Evolutionary conservation across 2,329 filamentous ascomycete species (phyloP), one percentile per base, ranked within the genome.

Genomic region (Clarireedia paspali): DNA sequence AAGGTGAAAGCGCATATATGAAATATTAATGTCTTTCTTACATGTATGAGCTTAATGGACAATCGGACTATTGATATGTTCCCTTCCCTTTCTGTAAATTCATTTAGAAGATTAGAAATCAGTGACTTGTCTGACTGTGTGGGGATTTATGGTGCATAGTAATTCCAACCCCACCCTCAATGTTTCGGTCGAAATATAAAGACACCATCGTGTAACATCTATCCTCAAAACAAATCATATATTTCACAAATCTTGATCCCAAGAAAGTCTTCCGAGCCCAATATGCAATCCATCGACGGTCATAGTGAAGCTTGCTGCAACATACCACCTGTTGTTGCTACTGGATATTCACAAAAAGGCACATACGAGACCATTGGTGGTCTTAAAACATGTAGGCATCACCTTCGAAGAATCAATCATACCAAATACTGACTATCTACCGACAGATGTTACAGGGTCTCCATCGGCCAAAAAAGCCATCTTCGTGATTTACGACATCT

Each of bases 401-500:
- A 40, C 14, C 27, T 47, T 34, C 30, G 30, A 34, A 34, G 30
- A 34, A 17, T 17, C 2, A 49, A 17, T 9, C 15, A 24, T 12
- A 1, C 34, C 36, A 26, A 10, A n/a, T 5, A 12, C 10, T 5
- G 24, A 14, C 36, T 23, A n/a, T 42, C 23, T 17, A 14, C 6
- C 23, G 2, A 15, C 36, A 67, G 65, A 81, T 60, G 71, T 76
- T 15, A 74, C 73, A 12, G 74, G 77, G 45, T 72, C 77, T 24
- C 63, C 68, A 15, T 70, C 73, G 44, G 72, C 76, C 38, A 72
- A 71, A 59, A 83, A 80, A 70, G 85, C 79, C 50, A 76, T 88
- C 52, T 70, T 88, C 53, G 68, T 77, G 59, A 77, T 86, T 67
- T 66, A 61, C 38, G 85, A 88, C 70, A 84, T 86, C 68, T 86